phyloP scores from a whole-genome alignment of 75 land plant species.

The Cunninghamia lanceolata region DNA sequence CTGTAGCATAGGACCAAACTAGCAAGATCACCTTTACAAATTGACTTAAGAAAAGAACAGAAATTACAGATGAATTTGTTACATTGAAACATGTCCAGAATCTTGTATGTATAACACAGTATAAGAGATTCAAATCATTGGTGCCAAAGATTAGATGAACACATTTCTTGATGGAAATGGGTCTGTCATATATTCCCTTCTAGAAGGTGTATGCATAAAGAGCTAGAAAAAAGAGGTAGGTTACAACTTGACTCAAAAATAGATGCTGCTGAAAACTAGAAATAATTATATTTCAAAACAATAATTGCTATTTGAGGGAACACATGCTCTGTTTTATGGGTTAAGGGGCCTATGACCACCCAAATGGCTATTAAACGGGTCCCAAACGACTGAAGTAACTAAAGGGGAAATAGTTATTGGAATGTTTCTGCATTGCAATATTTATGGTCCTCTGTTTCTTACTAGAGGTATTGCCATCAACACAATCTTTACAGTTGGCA shows the following conservation, averaged over 20 bases:
- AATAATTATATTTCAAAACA: too few relatives aligned
- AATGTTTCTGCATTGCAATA: background rate
- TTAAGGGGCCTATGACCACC: background rate
- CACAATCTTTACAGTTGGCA: background rate
- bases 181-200: background rate
- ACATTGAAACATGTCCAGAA: background rate
- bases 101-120: too few relatives aligned
- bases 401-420: background rate
- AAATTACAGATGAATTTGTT: too few relatives aligned
- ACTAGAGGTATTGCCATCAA: background rate
- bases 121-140: background rate
- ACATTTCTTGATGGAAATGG: background rate
- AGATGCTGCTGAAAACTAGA: background rate
- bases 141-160: background rate
- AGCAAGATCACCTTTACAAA: background rate
- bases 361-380: background rate
- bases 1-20: too few relatives aligned
- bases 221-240: background rate
- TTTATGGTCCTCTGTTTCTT: background rate
- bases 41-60: background rate
- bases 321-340: background rate
- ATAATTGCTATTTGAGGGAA: background rate
- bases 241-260: background rate
- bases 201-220: too few relatives aligned
- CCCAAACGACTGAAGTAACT: background rate